phyloP scores from a whole-genome alignment of 129 eudicot species.

The Pseudognaphalium luteoalbum region DNA sequence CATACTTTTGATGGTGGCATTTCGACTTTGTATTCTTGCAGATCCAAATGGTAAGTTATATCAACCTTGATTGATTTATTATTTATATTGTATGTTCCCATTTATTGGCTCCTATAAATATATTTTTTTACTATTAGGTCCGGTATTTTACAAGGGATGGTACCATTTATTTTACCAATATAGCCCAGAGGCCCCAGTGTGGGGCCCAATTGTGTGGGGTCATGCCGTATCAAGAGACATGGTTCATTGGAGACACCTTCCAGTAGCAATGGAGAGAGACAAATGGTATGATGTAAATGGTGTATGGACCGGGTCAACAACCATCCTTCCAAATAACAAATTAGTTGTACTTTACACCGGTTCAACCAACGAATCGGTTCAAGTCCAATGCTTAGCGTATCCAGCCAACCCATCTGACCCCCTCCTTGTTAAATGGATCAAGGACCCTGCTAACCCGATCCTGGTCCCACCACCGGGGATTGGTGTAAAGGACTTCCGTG shows the following conservation, averaged over 20 bases:
- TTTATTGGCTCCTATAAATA: no score
- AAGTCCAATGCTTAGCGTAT: conserved; percentile 79
- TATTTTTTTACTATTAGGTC: conserved; percentile 42
- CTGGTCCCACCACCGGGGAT: conserved; percentile 69
- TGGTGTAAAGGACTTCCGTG: conserved; percentile 55
- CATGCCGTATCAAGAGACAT: conserved; percentile 79
- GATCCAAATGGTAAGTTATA: conserved; percentile 51
- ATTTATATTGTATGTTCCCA: no score
- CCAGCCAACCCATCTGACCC: conserved; percentile 81
- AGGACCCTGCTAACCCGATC: conserved; percentile 70
- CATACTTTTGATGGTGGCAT: conserved; percentile 25
- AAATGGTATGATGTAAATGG: conserved; percentile 82
- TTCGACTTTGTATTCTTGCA: conserved; percentile 26
- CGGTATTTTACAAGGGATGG: conserved; percentile 74
- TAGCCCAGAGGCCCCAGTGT: conserved; percentile 63
- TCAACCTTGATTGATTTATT: neutral
- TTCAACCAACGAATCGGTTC: conserved; percentile 63
- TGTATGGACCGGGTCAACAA: conserved; percentile 95
- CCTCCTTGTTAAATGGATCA: conserved; percentile 61
- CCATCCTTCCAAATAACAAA: conserved; percentile 65
- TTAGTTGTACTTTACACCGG: conserved; percentile 80
- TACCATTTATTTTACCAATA: conserved; percentile 91
- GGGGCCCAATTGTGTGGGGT: conserved; percentile 96
- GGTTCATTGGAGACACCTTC: conserved; percentile 82
- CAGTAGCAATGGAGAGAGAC: conserved; percentile 69